phyloP scores from a whole-genome alignment of 305 asterid species.

The Coffea humblotiana region DNA sequence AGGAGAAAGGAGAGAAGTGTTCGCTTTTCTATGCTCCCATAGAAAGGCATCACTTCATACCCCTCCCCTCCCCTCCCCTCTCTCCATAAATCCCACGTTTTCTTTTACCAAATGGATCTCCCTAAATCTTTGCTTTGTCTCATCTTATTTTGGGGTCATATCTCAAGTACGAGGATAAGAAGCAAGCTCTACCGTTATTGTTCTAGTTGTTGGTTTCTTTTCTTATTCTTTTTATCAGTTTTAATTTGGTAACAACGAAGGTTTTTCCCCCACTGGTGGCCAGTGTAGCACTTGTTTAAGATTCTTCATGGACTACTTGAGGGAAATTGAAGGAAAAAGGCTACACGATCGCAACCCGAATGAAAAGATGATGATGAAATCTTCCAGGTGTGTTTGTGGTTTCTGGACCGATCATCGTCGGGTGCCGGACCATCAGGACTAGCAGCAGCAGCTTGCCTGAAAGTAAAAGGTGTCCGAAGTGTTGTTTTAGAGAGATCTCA shows the following conservation, averaged over 20 bases:
- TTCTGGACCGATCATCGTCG: constrained; percentile 76
- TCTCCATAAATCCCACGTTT: constrained; percentile 14
- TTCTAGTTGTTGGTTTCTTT: neutral
- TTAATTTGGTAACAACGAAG: neutral
- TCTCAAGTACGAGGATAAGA: neutral
- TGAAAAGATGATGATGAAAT: constrained; percentile 8
- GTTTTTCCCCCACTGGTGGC: neutral
- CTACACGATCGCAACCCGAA: constrained; percentile 50
- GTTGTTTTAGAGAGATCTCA: constrained; percentile 64
- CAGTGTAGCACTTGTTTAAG: neutral
- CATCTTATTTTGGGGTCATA: neutral
- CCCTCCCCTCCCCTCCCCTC: neutral
- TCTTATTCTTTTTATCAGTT: neutral
- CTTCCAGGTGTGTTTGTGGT: constrained; percentile 35
- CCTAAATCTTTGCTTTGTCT: constrained; percentile 20
- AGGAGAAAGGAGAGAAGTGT: constrained; percentile 6
- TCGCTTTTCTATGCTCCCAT: neutral
- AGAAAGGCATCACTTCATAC: constrained; percentile 5
- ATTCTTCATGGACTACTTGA: constrained; percentile 42
- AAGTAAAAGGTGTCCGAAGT: constrained; percentile 53
- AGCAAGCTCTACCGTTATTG: constrained; percentile 21
- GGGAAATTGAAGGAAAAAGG: constrained; percentile 58
- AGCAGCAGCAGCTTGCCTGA: constrained; percentile 84
- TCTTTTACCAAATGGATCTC: constrained; percentile 31
- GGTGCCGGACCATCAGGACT: constrained; percentile 97